Evolutionary conservation across 2,329 filamentous ascomycete genomes (phyloP).

Genomic region (Pseudogymnoascus sp.): DNA sequence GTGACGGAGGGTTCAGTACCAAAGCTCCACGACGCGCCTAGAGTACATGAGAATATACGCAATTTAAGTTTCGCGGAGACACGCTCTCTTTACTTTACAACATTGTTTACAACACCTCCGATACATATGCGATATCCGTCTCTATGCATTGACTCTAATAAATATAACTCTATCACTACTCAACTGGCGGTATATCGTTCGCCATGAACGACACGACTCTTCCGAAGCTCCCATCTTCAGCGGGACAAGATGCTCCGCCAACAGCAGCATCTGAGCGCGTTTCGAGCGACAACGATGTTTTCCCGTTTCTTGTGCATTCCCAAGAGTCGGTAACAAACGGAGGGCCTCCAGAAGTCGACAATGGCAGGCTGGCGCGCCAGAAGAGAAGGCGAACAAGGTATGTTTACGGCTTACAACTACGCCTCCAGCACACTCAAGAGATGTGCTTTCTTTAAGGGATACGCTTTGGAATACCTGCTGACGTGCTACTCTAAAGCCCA

Average conservation of each 20-base stretch:
- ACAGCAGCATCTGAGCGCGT: constrained; percentile 16
- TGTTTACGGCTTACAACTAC: constrained; percentile 24
- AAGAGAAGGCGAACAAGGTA: constrained; percentile 59
- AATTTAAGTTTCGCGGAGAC: constrained; percentile 3
- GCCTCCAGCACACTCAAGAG: neutral
- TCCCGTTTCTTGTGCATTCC: constrained; percentile 18
- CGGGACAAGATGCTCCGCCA: constrained; percentile 13
- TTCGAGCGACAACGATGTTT: constrained; percentile 17
- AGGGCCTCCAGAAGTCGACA: constrained; percentile 18
- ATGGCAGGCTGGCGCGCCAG: constrained; percentile 30
- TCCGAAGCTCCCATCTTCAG: constrained; percentile 22
- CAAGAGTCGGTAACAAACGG: constrained; percentile 17
- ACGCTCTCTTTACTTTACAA: neutral
- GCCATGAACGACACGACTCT: constrained; percentile 29
- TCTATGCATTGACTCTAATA: constrained; percentile 8
- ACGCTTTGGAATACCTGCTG: neutral
- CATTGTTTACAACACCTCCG: neutral
- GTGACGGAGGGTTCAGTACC: constrained; percentile 2
- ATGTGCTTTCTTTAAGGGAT: neutral
- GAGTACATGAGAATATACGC: constrained; percentile 6
- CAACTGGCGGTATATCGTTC: neutral
- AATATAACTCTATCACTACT: neutral
- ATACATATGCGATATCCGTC: constrained; percentile 4
- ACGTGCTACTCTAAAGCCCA: constrained; percentile 44
- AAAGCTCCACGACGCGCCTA: constrained; percentile 7